Percentiles rank a stretch among this genome's conserved stretches.
Evolutionary conservation across 352 stramenopile genomes (phyloP).

Genomic region (Pythium grandisporangium): DNA sequence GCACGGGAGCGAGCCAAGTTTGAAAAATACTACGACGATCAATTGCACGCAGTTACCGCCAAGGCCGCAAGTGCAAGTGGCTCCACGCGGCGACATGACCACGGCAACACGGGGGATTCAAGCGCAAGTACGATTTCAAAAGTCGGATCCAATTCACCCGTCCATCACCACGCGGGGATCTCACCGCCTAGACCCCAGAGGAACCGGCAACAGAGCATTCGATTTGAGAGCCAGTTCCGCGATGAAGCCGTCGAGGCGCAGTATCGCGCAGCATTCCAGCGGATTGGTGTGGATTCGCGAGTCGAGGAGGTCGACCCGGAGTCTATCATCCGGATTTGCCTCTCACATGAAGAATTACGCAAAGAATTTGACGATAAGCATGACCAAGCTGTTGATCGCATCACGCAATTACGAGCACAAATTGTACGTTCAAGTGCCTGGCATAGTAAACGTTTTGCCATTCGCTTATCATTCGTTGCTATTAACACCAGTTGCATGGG

Average conservation of each 20-base stretch:
- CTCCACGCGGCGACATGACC: too few species aligned
- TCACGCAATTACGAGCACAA: slow-evolving; percentile 34
- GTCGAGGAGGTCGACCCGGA: slow-evolving; percentile 46
- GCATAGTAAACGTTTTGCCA: too few species aligned
- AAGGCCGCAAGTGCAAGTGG: too few species aligned
- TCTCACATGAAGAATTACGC: slow-evolving; percentile 58
- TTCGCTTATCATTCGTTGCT: not conserved
- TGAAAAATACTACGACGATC: slow-evolving; percentile 77
- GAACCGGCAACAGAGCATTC: too few species aligned
- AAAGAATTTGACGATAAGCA: slow-evolving; percentile 61
- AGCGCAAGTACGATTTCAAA: slow-evolving; percentile 1
- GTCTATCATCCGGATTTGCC: slow-evolving; percentile 57
- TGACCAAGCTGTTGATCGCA: slow-evolving; percentile 42
- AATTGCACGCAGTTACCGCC: slow-evolving; percentile 21
- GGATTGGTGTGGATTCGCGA: slow-evolving; percentile 53
- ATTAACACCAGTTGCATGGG: not conserved
- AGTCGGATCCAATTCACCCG: slow-evolving; percentile 1
- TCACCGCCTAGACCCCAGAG: too few species aligned
- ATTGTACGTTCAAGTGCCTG: slow-evolving; percentile 29
- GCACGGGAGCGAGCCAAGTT: slow-evolving; percentile 75
- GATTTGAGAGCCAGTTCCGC: not conserved
- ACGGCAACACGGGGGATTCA: not conserved
- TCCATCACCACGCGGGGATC: not conserved
- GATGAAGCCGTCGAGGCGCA: slow-evolving; percentile 19
- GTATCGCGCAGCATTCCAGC: slow-evolving; percentile 51